Evolutionary conservation across 352 stramenopile genomes (phyloP).

Genomic region (Phytopythium boreale): DNA sequence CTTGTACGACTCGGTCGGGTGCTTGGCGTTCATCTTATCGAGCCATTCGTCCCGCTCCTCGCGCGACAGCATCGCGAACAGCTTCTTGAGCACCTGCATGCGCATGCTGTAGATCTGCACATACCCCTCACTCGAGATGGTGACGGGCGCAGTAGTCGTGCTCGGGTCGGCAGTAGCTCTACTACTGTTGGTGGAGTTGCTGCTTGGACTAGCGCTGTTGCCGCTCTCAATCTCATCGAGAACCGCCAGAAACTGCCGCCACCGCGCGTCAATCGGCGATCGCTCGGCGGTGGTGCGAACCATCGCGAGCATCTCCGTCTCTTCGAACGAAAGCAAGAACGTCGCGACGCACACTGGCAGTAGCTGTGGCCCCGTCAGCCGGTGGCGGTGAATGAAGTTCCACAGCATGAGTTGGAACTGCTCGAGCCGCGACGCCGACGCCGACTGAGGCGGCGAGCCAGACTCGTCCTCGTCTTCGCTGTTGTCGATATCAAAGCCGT

Average conservation of each 20-base stretch:
- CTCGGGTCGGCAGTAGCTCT: not conserved
- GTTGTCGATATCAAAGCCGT: constrained; percentile 13
- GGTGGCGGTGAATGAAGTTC: constrained; percentile 57
- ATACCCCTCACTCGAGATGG: constrained; percentile 2
- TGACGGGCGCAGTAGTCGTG: not conserved
- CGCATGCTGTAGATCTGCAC: constrained; percentile 30
- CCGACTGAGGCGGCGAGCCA: constrained; percentile 9
- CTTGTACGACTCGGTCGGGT: constrained; percentile 37
- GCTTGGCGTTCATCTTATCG: constrained; percentile 45
- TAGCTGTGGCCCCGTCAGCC: constrained; percentile 41
- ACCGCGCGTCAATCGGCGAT: constrained; percentile 30
- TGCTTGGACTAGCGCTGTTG: not conserved
- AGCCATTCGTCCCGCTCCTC: constrained; percentile 52
- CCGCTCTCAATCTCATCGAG: constrained; percentile 37
- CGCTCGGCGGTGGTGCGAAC: constrained; percentile 39
- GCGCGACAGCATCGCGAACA: constrained; percentile 50
- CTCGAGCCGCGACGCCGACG: constrained; percentile 29
- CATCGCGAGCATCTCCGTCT: constrained; percentile 37
- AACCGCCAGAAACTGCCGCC: constrained; percentile 40
- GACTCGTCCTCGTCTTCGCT: constrained; percentile 20
- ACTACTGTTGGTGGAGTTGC: not conserved
- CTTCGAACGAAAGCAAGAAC: constrained; percentile 43
- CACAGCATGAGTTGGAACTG: constrained; percentile 58
- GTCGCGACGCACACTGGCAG: constrained; percentile 36
- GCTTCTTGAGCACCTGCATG: constrained; percentile 46